Percentiles rank a stretch among this genome's conserved stretches.
These are phyloP conservation scores for Phellinidium pouzarii DNA, from an alignment of 1,284 basidiomycete genomes.

Conservation along the genomic window DNA sequence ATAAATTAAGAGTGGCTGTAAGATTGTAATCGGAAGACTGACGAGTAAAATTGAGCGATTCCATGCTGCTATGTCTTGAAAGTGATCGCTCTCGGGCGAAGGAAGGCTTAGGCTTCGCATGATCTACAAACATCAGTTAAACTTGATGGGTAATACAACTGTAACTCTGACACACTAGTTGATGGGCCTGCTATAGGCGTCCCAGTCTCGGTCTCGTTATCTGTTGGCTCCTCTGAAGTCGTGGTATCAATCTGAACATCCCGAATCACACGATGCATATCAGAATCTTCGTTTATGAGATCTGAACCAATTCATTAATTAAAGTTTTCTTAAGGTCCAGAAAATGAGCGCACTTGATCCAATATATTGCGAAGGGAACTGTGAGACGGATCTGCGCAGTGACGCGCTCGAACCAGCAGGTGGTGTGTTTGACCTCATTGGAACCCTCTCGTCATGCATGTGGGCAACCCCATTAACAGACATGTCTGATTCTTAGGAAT, in stretches of 20 bases:
- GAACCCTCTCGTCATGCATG: neutral
- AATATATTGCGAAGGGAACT: conserved; percentile 26
- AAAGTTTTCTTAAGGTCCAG: neutral
- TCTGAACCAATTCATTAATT: conserved; percentile 35
- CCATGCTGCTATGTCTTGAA: conserved; percentile 9
- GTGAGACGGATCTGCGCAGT: conserved; percentile 44
- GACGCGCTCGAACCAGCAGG: conserved; percentile 49
- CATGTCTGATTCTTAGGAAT: conserved; percentile 5
- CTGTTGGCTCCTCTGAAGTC: conserved; percentile 3
- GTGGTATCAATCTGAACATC: conserved; percentile 40
- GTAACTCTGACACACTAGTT: neutral
- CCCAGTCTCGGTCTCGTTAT: neutral
- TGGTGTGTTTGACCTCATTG: conserved; percentile 29
- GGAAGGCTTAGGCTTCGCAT: neutral
- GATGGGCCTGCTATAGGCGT: conserved; percentile 6
- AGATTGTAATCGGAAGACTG: neutral
- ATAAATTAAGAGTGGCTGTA: neutral
- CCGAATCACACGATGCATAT: conserved; percentile 64
- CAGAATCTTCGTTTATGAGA: conserved; percentile 63
- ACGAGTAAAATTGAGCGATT: conserved; percentile 1
- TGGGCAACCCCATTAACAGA: conserved; percentile 3
- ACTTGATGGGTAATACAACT: neutral
- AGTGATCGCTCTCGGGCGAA: conserved; percentile 8
- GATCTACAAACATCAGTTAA: neutral
- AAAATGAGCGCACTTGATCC: conserved; percentile 43